A percentile compares a stretch with the other conserved stretches of the same genome.
Conservation (phyloP, 192 early-diverging fungal species). For the Cladochytrium replicatum region DNA sequence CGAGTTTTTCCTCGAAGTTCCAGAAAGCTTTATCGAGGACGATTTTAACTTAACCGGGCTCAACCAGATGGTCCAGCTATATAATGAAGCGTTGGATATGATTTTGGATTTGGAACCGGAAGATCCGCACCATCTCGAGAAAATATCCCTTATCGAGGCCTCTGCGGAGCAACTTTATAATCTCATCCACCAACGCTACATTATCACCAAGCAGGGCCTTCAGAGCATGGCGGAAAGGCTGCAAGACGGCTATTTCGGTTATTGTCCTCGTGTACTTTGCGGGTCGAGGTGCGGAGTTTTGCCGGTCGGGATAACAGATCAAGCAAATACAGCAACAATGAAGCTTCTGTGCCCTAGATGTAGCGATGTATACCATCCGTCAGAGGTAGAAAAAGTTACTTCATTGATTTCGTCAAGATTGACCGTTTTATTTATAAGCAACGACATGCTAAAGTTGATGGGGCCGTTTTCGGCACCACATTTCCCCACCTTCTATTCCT, state of each 20-base stretch:
- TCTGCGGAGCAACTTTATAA: conserved; percentile 90
- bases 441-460: conserved; percentile 36
- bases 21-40: conserved; percentile 69
- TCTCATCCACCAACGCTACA: conserved; percentile 86
- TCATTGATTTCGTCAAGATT: conserved; percentile 46
- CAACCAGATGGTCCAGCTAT: conserved; percentile 65
- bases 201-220: conserved; percentile 79
- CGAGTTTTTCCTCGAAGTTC: conserved; percentile 42
- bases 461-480: conserved; percentile 92
- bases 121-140: conserved; percentile 23
- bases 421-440: conserved; percentile 1
- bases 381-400: conserved; percentile 26
- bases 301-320: conserved; percentile 38
- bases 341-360: conserved; percentile 52
- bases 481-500: conserved; percentile 89
- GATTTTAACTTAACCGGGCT: conserved; percentile 98
- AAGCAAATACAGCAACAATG: conserved; percentile 29
- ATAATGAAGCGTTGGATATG: conserved; percentile 88
- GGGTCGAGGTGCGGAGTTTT: conserved; percentile 34
- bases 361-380: conserved; percentile 41
- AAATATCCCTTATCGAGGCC: conserved; percentile 66
- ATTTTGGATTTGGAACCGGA: conserved; percentile 70
- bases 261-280: conserved; percentile 42
- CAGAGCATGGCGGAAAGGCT: conserved; percentile 59
- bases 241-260: conserved; percentile 34